A percentile compares a stretch with the other conserved stretches of the same genome.
Conservation (phyloP, 129 eudicot species). For the Chrysanthemum seticuspe region DNA sequence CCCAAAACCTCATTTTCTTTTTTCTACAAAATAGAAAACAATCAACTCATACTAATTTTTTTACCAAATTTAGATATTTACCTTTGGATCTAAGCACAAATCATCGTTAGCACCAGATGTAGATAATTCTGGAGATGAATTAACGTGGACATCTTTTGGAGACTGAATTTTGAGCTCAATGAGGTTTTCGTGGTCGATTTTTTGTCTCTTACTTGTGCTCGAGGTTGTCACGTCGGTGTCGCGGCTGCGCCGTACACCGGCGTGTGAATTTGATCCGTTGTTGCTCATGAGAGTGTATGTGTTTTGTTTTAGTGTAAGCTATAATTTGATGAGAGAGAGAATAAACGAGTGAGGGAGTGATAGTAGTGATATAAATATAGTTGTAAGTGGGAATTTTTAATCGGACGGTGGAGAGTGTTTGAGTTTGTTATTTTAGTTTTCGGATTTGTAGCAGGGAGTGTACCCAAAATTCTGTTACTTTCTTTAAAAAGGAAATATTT, state of each 20-base stretch:
- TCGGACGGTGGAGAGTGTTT: slow-evolving; percentile 47
- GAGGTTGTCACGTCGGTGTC: slow-evolving; percentile 29
- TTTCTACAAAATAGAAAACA: too few species aligned
- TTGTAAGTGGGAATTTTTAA: neutral
- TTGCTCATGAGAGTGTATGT: too few species aligned
- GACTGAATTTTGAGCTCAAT: slow-evolving; percentile 28
- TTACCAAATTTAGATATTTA: slow-evolving; percentile 10
- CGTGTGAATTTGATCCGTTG: slow-evolving; percentile 24
- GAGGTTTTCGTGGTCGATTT: slow-evolving; percentile 30
- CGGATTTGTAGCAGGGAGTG: neutral
- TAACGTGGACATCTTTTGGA: slow-evolving; percentile 8
- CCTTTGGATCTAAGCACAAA: slow-evolving; percentile 35
- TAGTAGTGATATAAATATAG: slow-evolving; percentile 13
- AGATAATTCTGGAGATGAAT: neutral
- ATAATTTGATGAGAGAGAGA: slow-evolving; percentile 29
- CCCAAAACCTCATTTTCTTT: too few species aligned
- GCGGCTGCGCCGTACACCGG: slow-evolving; percentile 28
- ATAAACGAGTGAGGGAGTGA: neutral
- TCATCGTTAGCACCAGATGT: slow-evolving; percentile 28
- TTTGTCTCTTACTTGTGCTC: slow-evolving; percentile 35
- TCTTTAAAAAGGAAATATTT: neutral
- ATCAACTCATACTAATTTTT: neutral
- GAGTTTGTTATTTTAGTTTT: slow-evolving; percentile 47
- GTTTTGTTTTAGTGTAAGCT: too few species aligned
- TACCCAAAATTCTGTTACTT: slow-evolving; percentile 22